phyloP scores from a whole-genome alignment of 345 rosid genomes.

The Brassica napus region DNA sequence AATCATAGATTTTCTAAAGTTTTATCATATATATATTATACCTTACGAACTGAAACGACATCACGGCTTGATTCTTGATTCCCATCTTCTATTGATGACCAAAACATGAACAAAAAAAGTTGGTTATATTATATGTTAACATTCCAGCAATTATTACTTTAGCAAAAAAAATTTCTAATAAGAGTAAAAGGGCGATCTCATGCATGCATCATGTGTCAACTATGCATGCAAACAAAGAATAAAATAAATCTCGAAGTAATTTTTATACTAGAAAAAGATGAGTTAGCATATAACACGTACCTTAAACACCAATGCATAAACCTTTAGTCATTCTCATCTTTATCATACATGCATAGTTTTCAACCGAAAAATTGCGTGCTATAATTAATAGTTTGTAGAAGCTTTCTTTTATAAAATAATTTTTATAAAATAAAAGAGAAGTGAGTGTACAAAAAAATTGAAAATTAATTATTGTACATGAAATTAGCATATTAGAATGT shows the following conservation, averaged over 20 bases:
- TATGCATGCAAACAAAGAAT: constrained; percentile 16
- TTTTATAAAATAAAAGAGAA: not conserved
- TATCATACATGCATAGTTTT: not conserved
- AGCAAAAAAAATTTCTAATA: not conserved
- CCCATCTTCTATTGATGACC: constrained; percentile 16
- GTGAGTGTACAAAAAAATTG: not conserved
- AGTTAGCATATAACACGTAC: not conserved
- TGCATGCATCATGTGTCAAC: constrained; percentile 14
- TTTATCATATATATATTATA: not conserved
- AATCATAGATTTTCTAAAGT: not conserved
- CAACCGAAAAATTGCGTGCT: not conserved
- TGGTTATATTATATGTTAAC: constrained; percentile 1
- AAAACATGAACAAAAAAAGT: constrained; percentile 8
- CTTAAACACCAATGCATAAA: not conserved
- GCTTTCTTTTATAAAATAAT: not conserved
- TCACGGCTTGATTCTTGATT: constrained; percentile 23
- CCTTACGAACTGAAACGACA: constrained; percentile 17
- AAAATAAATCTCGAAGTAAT: constrained; percentile 1
- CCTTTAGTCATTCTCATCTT: not conserved
- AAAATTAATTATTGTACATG: not conserved
- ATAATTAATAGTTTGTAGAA: not conserved
- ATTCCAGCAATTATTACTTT: not conserved
- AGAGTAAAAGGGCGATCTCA: not conserved
- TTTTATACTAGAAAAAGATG: not conserved
- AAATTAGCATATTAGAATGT: not conserved